Base-by-base conservation (phyloP, 805 yeast species). In the Starmerella sirachaensis region DNA sequence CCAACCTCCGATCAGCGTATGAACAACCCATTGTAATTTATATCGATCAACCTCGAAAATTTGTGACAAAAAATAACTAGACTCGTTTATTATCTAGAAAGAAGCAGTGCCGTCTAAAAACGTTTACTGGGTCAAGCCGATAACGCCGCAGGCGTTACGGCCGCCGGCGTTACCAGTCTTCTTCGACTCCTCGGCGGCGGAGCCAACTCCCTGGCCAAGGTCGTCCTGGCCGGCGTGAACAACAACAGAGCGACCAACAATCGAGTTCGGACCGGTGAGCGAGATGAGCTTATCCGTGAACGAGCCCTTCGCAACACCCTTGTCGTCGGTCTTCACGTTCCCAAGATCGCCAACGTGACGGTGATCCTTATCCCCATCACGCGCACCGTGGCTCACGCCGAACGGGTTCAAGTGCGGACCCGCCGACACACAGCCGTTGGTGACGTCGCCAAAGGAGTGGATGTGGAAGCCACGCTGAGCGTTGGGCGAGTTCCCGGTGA, bases 91-190 rank as follows among this genome's bases (percentile, higher is more conserved):
- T 14, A 29, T n/a, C 31, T 17, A 8, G n/a, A 13, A 11, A 16
- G 16, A 22, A n/a, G 27, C n/a, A 26, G 7, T 2, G 34, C 20
- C 27, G 33, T 19, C 23, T 11, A 29, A 20, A 25, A 28, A 34
- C 19, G 43, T 23, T 57, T 60, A 68, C 52, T 70, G 60, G 35
- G 83, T 51, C 47, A 78, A 54, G 49, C 96, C 96, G 68, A 86
- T 85, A 58, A 86, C 95, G 69, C 97, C 97, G 69, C 97, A 86
- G 48, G 97, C 97, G 53, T 91, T 82, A 76, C 97, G 85, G 52
- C 79, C 86, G 62, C 97, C 97, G 44, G 97, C 96, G 59, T 86
- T 84, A 69, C 96, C 96, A 52, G 95, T 85, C 69, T 79, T 84
- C 66, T 80, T 72, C 48, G 94, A 81, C 64, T 83, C 94, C 43